Percentiles rank a stretch among this genome's conserved stretches.
Evolutionary conservation across 768 basidiomycete genomes (phyloP).

Genomic region (Cubamyces sp.): DNA sequence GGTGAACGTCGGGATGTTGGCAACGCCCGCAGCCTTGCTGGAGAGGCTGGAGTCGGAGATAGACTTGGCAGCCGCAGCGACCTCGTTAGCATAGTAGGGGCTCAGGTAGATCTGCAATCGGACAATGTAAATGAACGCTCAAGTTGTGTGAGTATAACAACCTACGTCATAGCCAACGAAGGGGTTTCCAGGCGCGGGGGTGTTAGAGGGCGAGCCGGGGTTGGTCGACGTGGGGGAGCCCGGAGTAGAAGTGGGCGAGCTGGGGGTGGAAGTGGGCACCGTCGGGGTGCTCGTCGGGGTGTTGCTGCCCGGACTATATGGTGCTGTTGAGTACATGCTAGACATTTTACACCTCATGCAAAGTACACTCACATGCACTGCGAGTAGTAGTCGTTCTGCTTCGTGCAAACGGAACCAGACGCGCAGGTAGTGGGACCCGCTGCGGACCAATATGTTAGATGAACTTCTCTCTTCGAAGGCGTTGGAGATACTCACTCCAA

Average conservation of each 20-base stretch:
- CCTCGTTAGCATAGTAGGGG: conserved; percentile 60
- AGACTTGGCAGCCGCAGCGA: conserved; percentile 49
- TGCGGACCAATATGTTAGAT: conserved; percentile 5
- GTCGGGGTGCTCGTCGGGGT: conserved; percentile 19
- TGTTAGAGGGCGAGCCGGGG: conserved; percentile 31
- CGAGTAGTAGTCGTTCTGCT: conserved; percentile 39
- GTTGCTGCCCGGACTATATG: conserved; percentile 21
- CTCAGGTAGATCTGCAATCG: conserved; percentile 49
- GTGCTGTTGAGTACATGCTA: neutral
- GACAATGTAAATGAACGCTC: neutral
- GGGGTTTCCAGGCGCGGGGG: conserved; percentile 55
- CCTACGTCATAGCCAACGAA: conserved; percentile 52
- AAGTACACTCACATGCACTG: conserved; percentile 37
- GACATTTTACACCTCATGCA: too few relatives aligned
- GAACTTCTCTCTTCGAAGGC: neutral
- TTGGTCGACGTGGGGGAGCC: conserved; percentile 29
- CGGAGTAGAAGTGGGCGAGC: conserved; percentile 12
- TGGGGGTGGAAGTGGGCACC: conserved; percentile 21
- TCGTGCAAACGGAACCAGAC: conserved; percentile 37
- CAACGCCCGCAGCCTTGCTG: conserved; percentile 55
- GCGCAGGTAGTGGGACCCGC: conserved; percentile 40
- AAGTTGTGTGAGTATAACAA: neutral
- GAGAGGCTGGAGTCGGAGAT: conserved; percentile 54
- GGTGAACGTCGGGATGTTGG: conserved; percentile 63
- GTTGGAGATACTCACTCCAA: conserved; percentile 47